Evolutionary conservation across 306 rosid genomes (phyloP).

Genomic region (apple (Malus domestica)): ASM211411v1 NC_041804.1:22609501-22610000

Average conservation of each 20-base stretch:
- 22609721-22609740: too few relatives aligned
- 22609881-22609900: constrained; percentile 76
- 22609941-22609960: constrained; percentile 82
- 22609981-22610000: constrained; percentile 4
- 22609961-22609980: not conserved
- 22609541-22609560: too few relatives aligned
- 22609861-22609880: not conserved
- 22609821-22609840: not conserved
- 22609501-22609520: too few relatives aligned
- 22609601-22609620: too few relatives aligned
- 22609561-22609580: too few relatives aligned
- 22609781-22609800: not conserved
- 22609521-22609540: too few relatives aligned
- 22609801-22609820: not conserved
- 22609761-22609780: not conserved
- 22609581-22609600: too few relatives aligned
- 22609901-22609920: constrained; percentile 97
- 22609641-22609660: too few relatives aligned
- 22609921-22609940: constrained; percentile 93
- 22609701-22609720: too few relatives aligned
- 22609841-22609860: not conserved
- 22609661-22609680: too few relatives aligned
- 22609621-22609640: too few relatives aligned
- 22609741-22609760: not conserved
- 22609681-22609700: too few relatives aligned